Conservation (phyloP, 371 early-diverging fungal genomes). For the Batrachochytrium dendrobatidis region DNA sequence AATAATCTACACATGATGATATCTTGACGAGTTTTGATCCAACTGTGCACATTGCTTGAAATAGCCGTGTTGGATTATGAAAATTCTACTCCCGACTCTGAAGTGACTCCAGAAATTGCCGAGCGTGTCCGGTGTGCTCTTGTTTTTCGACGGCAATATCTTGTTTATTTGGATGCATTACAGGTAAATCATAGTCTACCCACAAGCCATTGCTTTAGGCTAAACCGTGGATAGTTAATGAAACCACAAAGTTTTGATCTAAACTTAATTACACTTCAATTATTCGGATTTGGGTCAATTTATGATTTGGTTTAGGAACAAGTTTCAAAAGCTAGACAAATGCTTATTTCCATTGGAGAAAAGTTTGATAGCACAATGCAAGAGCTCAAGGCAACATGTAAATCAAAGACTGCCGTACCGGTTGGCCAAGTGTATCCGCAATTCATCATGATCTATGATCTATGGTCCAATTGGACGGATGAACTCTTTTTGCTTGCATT, state of each 20-base stretch:
- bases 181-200: slow-evolving; percentile 10
- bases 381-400: slow-evolving; percentile 41
- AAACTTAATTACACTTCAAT: neutral
- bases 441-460: slow-evolving; percentile 37
- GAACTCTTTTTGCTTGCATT: slow-evolving; percentile 44
- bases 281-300: too few relatives aligned
- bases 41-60: too few relatives aligned
- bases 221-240: neutral
- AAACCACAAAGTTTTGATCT: neutral
- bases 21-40: too few relatives aligned
- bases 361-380: slow-evolving; percentile 28
- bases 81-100: slow-evolving; percentile 15
- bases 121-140: slow-evolving; percentile 16
- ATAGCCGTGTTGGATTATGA: slow-evolving; percentile 25
- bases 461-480: slow-evolving; percentile 43
- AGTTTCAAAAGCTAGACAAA: slow-evolving; percentile 18
- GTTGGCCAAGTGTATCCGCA: slow-evolving; percentile 55
- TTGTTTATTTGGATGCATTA: slow-evolving; percentile 47
- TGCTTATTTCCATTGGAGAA: slow-evolving; percentile 21
- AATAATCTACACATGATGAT: neutral
- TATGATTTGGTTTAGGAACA: slow-evolving; percentile 28
- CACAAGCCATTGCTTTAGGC: neutral
- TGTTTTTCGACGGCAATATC: slow-evolving; percentile 36
- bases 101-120: slow-evolving; percentile 8
- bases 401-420: slow-evolving; percentile 47